Percentiles rank a stretch among this genome's conserved stretches.
Conservation (phyloP, 148 eudicot species). For the Chenopodium suecicum region DNA sequence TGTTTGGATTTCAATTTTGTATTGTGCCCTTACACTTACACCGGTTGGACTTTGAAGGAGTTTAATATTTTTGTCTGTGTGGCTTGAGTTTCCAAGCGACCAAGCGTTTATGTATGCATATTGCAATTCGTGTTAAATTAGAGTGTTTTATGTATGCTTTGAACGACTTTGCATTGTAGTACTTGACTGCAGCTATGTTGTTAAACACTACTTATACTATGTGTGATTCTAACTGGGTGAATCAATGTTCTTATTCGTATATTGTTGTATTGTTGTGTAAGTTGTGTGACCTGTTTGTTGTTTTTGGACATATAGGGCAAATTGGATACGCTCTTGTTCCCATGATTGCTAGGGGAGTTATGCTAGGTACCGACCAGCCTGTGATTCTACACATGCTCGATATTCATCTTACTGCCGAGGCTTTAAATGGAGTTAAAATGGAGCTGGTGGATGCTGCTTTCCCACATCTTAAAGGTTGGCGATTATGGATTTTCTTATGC, state of each 20-base stretch:
- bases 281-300: conserved; percentile 6
- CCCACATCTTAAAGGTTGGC: conserved; percentile 79
- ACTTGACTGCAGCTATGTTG: not conserved
- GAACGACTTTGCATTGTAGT: not conserved
- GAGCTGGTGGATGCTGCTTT: conserved; percentile 94
- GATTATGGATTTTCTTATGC: not conserved
- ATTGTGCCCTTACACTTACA: too few relatives aligned
- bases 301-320: conserved; percentile 53
- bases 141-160: not conserved
- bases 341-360: conserved; percentile 92
- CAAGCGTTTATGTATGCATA: not conserved
- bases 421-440: conserved; percentile 87
- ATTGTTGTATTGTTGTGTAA: not conserved
- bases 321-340: conserved; percentile 92
- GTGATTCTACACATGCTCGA: conserved; percentile 95
- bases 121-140: not conserved
- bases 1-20: not conserved
- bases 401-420: conserved; percentile 92
- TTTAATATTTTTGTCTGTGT: not conserved
- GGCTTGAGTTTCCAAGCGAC: not conserved
- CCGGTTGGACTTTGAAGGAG: too few relatives aligned
- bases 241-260: not conserved
- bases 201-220: not conserved
- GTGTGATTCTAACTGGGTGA: not conserved
- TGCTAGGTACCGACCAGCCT: conserved; percentile 86